A percentile compares a stretch with the other conserved stretches of the same genome.
Evolutionary conservation across 805 yeast genomes (phyloP).

Genomic region (Citeromyces matritensis): DNA sequence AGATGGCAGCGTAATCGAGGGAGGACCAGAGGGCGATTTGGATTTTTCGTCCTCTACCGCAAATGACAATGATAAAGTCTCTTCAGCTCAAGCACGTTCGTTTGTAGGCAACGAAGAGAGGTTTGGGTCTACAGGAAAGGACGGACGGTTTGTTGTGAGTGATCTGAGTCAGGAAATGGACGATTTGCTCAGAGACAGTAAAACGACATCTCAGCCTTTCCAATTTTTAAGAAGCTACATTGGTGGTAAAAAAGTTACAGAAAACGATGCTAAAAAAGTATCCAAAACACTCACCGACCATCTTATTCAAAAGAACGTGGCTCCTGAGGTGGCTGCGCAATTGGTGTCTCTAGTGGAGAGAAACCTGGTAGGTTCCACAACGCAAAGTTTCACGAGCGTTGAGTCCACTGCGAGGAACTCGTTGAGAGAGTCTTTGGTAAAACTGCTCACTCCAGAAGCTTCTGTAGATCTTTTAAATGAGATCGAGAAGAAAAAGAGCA

Average conservation of each 20-base stretch:
- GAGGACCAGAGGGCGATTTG: constrained; percentile 20
- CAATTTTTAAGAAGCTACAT: constrained; percentile 44
- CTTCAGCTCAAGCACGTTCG: constrained; percentile 12
- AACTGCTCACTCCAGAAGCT: constrained; percentile 80
- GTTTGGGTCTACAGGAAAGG: constrained; percentile 24
- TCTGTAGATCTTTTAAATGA: constrained; percentile 79
- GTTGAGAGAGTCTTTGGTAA: constrained; percentile 49
- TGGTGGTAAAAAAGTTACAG: constrained; percentile 56
- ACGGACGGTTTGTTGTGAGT: constrained; percentile 51
- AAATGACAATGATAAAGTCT: not conserved
- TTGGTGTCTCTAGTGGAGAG: constrained; percentile 57
- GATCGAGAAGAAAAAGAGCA: constrained; percentile 33
- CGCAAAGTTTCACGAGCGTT: constrained; percentile 60
- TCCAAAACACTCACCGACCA: constrained; percentile 58
- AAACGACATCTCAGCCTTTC: constrained; percentile 24
- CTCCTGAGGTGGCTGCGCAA: constrained; percentile 73
- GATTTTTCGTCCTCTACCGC: constrained; percentile 37
- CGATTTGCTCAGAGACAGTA: constrained; percentile 15
- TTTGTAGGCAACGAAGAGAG: constrained; percentile 21
- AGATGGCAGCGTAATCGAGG: constrained; percentile 39
- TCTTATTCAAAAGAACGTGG: constrained; percentile 74
- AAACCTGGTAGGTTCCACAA: constrained; percentile 58
- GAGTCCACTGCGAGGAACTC: constrained; percentile 53
- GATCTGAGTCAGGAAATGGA: constrained; percentile 43
- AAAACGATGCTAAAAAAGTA: constrained; percentile 50